Base-by-base conservation (phyloP, 139 green algal genomes). In the Trebouxia sp. region DNA sequence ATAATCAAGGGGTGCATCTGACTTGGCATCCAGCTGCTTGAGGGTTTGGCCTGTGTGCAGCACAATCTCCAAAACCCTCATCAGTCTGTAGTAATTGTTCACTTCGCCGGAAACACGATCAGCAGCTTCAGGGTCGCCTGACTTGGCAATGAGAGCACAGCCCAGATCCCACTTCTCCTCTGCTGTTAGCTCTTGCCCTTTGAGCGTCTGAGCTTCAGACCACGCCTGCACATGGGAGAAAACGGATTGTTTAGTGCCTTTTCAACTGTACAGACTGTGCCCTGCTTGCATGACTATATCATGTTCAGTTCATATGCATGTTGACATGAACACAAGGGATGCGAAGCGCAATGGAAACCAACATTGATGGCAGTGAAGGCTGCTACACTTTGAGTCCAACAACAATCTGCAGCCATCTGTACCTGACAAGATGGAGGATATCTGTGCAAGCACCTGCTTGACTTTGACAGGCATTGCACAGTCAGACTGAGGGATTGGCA, bases 41-140 rank as follows among this genome's bases (percentile, higher is more conserved):
- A 86, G 32, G 11, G 72, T 39, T 72, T 42, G 28, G 1, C 89
- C 87, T 6, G 85, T 90, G 43, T 86, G 79, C 82, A 95, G 74
- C 79, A 97, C 67, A 37, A 98, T 90, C 82, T 91, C 84, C 30
- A 96, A 84, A 62, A 93, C 92, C 5, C 96, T 76, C 75, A 86
- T 79, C 85, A 98, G 85, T 11, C 96, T 85, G 86, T 98, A 98
- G 77, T 89, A 95, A 86, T 98, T 98, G 89, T 98, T 97, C 22
- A 76, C 76, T 84, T 95, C 94, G 17, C 26, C 56, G 0, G 48
- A 45, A 5, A 97, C 85, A 42, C 81, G 83, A 3, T 79, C 76
- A 22, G 90, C 90, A 39, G 85, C 81, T 20, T 65, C 85, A 3
- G 83, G 17, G 41, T 97, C 94, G 6, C 94, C 94, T 50, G 88